Base-by-base conservation (phyloP, 768 basidiomycete species). In the Rossbeevera mucosa region DNA sequence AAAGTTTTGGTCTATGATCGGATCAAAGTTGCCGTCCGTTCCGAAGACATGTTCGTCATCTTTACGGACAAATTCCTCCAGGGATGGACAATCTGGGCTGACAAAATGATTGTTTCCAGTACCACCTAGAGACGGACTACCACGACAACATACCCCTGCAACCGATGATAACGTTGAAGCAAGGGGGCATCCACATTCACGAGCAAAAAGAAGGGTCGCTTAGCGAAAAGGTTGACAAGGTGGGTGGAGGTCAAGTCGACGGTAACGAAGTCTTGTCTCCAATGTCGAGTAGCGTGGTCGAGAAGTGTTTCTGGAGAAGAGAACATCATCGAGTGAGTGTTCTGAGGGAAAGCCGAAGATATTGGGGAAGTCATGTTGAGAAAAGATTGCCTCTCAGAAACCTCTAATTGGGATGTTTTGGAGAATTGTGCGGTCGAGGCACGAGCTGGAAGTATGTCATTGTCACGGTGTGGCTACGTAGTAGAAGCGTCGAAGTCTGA, bases 161-260 rank as follows among this genome's bases (percentile, higher is more conserved):
- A 78, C 25, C 92, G 80, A 51, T 67, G 63, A 68, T 79, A 96
- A 38, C 95, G 77, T 41, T 79, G 72, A 40, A 82, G 68, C 28
- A 94, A 63, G 0, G 94, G 94, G 0, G 91, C 95, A 56, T 97
- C 93, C 26, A 93, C 77, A 44, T 73, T 79, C 42, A 96, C 71
- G 21, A 98, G 78, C 65, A 97, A 73, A 67, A 96, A 93, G 67
- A 93, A 98, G 0, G 96, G 96, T 16, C 96, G 75, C 62, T 85
- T 93, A 30, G 81, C 66, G 63, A 96, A 97, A 45, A 76, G 70
- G 53, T 80, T 79, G 30, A 98, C 73, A 14, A 82, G 69, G 3
- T 75, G 70, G 25, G 72, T 71, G 1, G 79, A 82, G 38, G 66
- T 64, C 20, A 94, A 67, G 64, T 91, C 87, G n/a, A 74, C 68